Percentiles rank a stretch among this genome's conserved stretches.
These are phyloP conservation scores for Vaccinium macrocarpon DNA, from an alignment of 148 eudicot genomes.

Conservation along the genomic window DNA sequence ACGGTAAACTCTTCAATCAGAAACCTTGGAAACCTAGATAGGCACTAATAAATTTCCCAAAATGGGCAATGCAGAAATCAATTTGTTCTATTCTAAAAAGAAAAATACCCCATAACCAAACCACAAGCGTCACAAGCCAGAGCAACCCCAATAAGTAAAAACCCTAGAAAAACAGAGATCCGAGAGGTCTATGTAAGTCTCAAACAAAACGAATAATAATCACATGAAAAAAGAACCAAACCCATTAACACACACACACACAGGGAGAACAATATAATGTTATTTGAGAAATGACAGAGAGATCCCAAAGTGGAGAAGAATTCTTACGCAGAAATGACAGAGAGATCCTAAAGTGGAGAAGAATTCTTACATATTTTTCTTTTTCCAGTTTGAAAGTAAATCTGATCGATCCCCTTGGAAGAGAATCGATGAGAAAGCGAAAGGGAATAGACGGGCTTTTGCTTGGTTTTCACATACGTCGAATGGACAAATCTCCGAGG, in stretches of 20 bases:
- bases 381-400: not conserved
- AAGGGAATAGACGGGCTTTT: not conserved
- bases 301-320: not conserved
- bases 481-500: conserved; percentile 12
- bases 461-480: conserved; percentile 2
- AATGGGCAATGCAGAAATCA: not conserved
- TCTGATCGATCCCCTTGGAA: not conserved
- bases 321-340: not conserved
- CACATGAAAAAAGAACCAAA: not conserved
- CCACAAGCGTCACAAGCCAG: not conserved
- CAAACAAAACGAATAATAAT: not conserved
- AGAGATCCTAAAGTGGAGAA: not conserved
- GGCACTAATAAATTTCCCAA: not conserved
- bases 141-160: not conserved
- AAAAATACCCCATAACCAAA: not conserved
- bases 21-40: not conserved
- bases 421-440: conserved; percentile 5
- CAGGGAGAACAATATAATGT: not conserved
- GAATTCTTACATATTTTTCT: too few species aligned
- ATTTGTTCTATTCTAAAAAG: not conserved
- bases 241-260: not conserved
- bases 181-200: not conserved
- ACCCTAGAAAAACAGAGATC: conserved; percentile 1
- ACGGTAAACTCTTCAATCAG: not conserved
- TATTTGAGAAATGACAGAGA: not conserved